Evolutionary conservation across 2,329 filamentous ascomycete genomes (phyloP), one percentile per base, ranked within the genome.

Genomic region (Aaosphaeria arxii): DNA sequence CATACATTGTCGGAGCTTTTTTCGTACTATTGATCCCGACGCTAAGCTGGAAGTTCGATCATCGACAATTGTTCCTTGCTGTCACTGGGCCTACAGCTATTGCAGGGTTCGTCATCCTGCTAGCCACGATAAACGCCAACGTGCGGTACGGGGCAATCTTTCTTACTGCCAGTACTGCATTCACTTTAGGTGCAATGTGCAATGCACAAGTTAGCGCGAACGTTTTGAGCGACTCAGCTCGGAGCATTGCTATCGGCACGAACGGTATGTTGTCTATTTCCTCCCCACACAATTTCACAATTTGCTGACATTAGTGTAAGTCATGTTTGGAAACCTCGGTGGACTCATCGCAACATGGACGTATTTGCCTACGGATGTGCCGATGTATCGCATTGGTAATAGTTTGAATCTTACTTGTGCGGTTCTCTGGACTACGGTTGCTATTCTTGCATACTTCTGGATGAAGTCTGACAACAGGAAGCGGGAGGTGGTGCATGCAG

Each of bases 321-420:
- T 87, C 57, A 87, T 88, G 82, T 71, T 86, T 29, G 85, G 84
- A 31, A 87, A 87, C 46, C 63, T 88, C 13, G 86, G 86, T 2
- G 85, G 84, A 0, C 65, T 87, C 32, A 75, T 85, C 47, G 76
- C 80, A 1, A 84, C 81, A 0, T 87, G 83, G 82, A 76, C 74
- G 1, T 86, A 83, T 64, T 57, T 87, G 6, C 76, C 77, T 0
- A 78, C 69, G 52, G 85, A 88, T 59, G 77, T 57, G 0, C 86
- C 85, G 0, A 63, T 86, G 45, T 88, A 83, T 56, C 79, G 74
- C 46, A 86, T 87, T 47, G 85, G 85, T 1, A 88, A 88, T 59
- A 84, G 85, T 0, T 63, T 88, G 33, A 88, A 88, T 59, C 60
- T 87, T 30, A 85, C 80, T 0, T 50, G 80, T 78, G 0, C 72